Base-by-base conservation (phyloP, 495 filamentous ascomycete species). In the Trichoderma orchidacearum region DNA sequence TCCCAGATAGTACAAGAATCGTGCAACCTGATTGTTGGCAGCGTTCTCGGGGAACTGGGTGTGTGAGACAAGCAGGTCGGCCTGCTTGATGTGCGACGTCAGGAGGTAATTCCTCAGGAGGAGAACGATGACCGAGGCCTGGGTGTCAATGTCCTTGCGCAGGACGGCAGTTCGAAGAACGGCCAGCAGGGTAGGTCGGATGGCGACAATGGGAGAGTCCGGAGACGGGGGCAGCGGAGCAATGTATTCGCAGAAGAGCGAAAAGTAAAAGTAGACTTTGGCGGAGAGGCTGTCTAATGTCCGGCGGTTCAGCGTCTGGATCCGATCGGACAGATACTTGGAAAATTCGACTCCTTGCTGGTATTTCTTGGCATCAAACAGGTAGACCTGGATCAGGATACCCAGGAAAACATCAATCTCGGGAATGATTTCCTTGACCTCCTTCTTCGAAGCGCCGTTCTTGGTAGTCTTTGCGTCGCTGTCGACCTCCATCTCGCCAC, bases 191-290 rank as follows among this genome's bases (percentile, higher is more conserved):
- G 84, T 82, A 38, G 90, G 87, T 35, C 94, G 89, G 64, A 96
- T 93, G 18, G 80, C 78, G 28, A 93, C 85, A 64, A 94, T 81
- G 2, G 88, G 82, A 15, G 92, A 89, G 59, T 85, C 81, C 17
- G 89, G 85, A 21, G 90, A 93, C 15, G 93, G 92, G 56, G 94
- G 87, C 23, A 91, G 78, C 12, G 90, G 90, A 54, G 82, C 79
- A 45, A 91, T 79, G 70, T 91, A 83, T 76, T 98, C 93, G 70
- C 84, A 87, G 76, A 96, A 96, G 56, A 97, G 74, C 50, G 87
- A 88, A 70, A 89, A 95, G 75, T 98, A 98, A 71, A 96, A 97
- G 78, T 97, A 98, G 56, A 93, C 89, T 66, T 91, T 90, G 36
- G 93, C 90, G 52, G 90, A 89, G 29, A 98, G 82, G 41, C 90